Evolutionary conservation across 2,329 filamentous ascomycete species (phyloP).

Genomic region (Xylariales sp.): DNA sequence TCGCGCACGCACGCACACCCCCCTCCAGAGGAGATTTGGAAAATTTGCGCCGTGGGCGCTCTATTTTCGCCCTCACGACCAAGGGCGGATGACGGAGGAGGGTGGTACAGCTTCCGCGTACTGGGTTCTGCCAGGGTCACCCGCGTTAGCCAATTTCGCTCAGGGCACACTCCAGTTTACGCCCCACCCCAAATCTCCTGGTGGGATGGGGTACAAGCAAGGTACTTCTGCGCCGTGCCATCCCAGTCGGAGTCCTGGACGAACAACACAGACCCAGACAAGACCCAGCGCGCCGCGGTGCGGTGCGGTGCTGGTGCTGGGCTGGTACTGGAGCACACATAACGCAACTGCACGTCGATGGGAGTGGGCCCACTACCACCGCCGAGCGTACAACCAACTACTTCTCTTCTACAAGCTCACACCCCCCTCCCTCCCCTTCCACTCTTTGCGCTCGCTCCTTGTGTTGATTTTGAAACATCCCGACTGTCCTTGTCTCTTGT

Average conservation of each 20-base stretch:
- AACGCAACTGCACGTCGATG: conserved; percentile 1
- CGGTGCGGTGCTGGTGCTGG: not conserved
- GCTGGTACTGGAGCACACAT: not conserved
- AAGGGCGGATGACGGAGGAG: conserved; percentile 4
- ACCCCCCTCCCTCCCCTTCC: conserved; percentile 25
- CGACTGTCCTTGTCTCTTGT: conserved; percentile 26
- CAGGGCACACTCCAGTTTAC: conserved; percentile 16
- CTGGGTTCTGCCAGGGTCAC: conserved; percentile 15
- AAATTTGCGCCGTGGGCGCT: not conserved
- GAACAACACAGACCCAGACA: too few relatives aligned
- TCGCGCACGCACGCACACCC: too few relatives aligned
- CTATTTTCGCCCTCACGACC: not conserved
- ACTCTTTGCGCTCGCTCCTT: conserved; percentile 25
- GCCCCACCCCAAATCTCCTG: conserved; percentile 22
- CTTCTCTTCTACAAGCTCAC: conserved; percentile 26
- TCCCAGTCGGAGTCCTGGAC: too few relatives aligned
- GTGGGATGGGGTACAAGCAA: conserved; percentile 17
- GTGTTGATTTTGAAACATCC: conserved; percentile 26
- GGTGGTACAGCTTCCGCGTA: conserved; percentile 1
- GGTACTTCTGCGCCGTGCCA: conserved; percentile 18
- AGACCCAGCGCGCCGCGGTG: conserved; percentile 11
- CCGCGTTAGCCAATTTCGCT: conserved; percentile 18
- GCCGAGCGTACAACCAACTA: conserved; percentile 19
- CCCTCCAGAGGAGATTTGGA: too few relatives aligned
- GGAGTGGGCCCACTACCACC: conserved; percentile 14